Evolutionary conservation across 2,329 filamentous ascomycete species (phyloP).

Genomic region (Dactylella cylindrospora): DNA sequence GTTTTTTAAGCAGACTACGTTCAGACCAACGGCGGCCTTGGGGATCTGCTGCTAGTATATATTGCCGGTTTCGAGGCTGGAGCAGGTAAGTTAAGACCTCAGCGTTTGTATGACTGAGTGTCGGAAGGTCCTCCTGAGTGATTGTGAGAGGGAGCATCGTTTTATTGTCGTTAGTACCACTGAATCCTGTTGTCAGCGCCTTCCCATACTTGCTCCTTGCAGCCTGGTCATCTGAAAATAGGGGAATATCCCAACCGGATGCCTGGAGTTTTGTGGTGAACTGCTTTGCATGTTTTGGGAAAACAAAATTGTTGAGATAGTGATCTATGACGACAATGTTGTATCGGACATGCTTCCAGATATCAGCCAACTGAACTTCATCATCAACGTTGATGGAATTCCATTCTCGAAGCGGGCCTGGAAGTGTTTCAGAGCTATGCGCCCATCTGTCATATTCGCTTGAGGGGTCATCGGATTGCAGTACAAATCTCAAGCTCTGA

Average conservation of each 20-base stretch:
- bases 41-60: conserved; percentile 51
- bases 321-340: conserved; percentile 61
- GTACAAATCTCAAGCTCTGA: conserved; percentile 57
- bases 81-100: conserved; percentile 64
- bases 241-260: conserved; percentile 68
- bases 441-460: conserved; percentile 61
- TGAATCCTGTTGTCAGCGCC: conserved; percentile 66
- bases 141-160: conserved; percentile 64
- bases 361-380: conserved; percentile 55
- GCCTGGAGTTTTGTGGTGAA: conserved; percentile 65
- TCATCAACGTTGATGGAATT: conserved; percentile 64
- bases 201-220: neutral
- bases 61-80: conserved; percentile 57
- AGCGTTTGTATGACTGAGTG: conserved; percentile 63
- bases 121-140: conserved; percentile 61
- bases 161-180: conserved; percentile 69
- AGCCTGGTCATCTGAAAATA: conserved; percentile 50
- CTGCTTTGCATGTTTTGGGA: conserved; percentile 65
- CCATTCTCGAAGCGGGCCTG: conserved; percentile 57
- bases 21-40: conserved; percentile 55
- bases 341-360: conserved; percentile 59
- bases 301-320: conserved; percentile 66
- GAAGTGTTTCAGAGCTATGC: conserved; percentile 53
- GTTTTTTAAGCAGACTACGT: conserved; percentile 53
- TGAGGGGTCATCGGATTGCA: conserved; percentile 61